Base-by-base conservation (phyloP, 176 grass and related monocot genomes). In the Aegilops bicornis region DNA sequence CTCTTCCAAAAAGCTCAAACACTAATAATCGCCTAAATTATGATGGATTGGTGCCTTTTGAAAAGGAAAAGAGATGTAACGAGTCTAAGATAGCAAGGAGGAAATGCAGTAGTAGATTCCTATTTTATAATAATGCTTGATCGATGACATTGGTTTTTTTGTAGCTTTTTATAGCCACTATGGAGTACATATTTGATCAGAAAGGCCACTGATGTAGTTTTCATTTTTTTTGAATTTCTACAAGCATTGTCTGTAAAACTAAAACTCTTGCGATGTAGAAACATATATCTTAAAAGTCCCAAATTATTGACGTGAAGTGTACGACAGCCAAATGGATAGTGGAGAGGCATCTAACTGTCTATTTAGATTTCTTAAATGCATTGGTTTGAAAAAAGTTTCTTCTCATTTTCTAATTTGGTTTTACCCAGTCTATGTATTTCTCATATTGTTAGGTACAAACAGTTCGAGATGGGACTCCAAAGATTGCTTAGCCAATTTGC, bases 1-100 rank as follows among this genome's bases (percentile, higher is more conserved):
- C 73, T 73, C 64, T 83, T 78, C 79, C 2, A 67, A 87, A 61
- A 79, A 87, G 79, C 30, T 86, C 17, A 78, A 83, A 87, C 56
- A 36, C 64, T 40, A 79, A 13, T 7, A 14, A 65, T 80, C 75
- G 59, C 58, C 45, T 74, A 20, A 56, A 83, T 83, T 79, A 73
- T 10, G 79, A 73, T 86, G 52, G 52, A 8, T 64, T 31, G 19
- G 1, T 33, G 73, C 84, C 66, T 87, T 83, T 79, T 45, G 32
- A 67, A 31, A 42, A 20, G 12, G 3, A 0, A 33, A 43, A 83
- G 87, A 84, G 36, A 30, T 75, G 6, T 75, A 69, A 48, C 1
- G 58, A 54, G 23, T 23, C 10, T 31, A 48, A 48, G 22, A 35
- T 76, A 56, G 10, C 62, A 33, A 60, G 24, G 50, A 73, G 71